Evolutionary conservation across 495 filamentous ascomycete genomes (phyloP).

Genomic region (Neurospora sp.): DNA sequence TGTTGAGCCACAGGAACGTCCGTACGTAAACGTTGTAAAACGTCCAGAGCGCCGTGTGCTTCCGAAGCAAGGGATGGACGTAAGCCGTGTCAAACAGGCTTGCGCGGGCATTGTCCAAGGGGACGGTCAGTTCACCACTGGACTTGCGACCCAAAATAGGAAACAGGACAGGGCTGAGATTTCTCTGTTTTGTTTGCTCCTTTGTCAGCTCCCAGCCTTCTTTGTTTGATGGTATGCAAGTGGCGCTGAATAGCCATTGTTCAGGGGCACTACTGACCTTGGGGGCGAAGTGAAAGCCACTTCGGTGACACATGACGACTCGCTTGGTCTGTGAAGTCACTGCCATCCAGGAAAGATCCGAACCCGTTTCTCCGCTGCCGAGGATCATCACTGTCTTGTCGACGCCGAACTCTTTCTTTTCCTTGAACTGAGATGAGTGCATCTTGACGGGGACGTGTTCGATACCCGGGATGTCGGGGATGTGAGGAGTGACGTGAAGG

Average conservation of each 20-base stretch:
- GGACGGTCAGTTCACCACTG: conserved; percentile 19
- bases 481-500: conserved; percentile 30
- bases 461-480: conserved; percentile 28
- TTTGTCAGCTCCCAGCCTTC: background rate
- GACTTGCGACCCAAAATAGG: conserved; percentile 21
- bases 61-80: conserved; percentile 32
- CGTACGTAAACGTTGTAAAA: conserved; percentile 32
- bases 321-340: conserved; percentile 28
- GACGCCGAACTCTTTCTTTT: conserved; percentile 25
- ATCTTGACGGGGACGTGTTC: conserved; percentile 27
- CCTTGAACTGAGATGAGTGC: conserved; percentile 37
- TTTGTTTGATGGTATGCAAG: background rate
- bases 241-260: background rate
- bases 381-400: conserved; percentile 32
- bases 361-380: conserved; percentile 34
- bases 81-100: conserved; percentile 41
- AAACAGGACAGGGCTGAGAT: conserved; percentile 21
- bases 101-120: conserved; percentile 31
- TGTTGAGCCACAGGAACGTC: conserved; percentile 28
- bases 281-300: conserved; percentile 33
- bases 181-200: conserved; percentile 6
- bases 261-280: conserved; percentile 5
- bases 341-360: conserved; percentile 32
- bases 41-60: conserved; percentile 28
- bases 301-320: conserved; percentile 32